Conservation (phyloP, 306 rosid genomes). For the Prunus mume region DNA sequence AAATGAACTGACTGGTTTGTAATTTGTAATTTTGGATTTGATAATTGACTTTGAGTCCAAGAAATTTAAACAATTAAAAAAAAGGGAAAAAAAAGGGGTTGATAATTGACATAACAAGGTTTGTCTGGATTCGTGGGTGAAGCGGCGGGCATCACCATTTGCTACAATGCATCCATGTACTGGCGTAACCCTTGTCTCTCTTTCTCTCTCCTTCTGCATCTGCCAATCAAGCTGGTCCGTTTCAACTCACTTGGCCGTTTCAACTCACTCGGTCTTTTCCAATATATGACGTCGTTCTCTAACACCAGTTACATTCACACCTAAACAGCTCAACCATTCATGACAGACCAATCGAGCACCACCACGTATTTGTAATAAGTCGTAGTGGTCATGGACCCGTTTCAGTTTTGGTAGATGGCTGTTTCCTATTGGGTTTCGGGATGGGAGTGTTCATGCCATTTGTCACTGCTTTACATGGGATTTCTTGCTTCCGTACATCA, state of each 20-base stretch:
- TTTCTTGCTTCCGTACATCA: constrained; percentile 18
- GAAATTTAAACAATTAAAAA: not conserved
- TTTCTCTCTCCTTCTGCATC: not conserved
- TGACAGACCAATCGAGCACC: not conserved
- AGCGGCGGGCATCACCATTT: constrained; percentile 34
- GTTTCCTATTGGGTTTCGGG: not conserved
- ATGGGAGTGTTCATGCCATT: not conserved
- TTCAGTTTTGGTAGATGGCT: not conserved
- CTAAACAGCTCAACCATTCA: not conserved
- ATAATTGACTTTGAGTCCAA: not conserved
- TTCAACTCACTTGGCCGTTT: constrained; percentile 11
- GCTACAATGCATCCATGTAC: constrained; percentile 34
- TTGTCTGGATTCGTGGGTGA: constrained; percentile 37
- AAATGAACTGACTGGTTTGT: too few species aligned
- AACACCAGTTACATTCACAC: constrained; percentile 14
- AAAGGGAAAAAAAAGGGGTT: not conserved
- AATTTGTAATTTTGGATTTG: too few species aligned
- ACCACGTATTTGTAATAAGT: not conserved
- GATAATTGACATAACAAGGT: constrained; percentile 15
- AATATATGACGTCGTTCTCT: not conserved
- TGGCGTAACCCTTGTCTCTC: constrained; percentile 15
- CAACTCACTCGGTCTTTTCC: not conserved
- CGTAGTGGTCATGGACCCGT: not conserved
- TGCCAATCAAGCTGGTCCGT: constrained; percentile 11
- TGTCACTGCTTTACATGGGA: not conserved